Evolutionary conservation across 441 rosid genomes (phyloP).

Genomic region (Jatropha multifida): DNA sequence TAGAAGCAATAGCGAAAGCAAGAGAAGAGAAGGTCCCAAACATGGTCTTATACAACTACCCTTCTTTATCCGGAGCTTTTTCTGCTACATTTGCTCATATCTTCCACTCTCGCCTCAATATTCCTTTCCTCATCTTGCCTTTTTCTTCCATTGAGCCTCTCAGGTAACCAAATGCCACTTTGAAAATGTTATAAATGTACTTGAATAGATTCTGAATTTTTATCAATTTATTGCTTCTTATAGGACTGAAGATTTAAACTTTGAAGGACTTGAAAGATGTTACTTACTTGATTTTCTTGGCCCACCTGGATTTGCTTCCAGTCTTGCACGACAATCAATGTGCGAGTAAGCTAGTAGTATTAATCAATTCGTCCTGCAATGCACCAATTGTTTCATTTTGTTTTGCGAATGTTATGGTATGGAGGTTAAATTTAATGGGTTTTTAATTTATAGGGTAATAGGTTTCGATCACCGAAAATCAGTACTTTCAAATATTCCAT

Average conservation of each 20-base stretch:
- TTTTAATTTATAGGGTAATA: constrained; percentile 43
- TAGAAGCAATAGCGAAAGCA: constrained; percentile 59
- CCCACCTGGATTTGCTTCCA: constrained; percentile 45
- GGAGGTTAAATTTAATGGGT: not conserved
- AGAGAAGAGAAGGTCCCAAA: constrained; percentile 54
- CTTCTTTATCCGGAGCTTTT: constrained; percentile 81
- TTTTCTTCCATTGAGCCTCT: constrained; percentile 71
- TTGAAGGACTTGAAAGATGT: constrained; percentile 59
- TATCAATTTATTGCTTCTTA: constrained; percentile 3
- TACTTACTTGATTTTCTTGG: constrained; percentile 72
- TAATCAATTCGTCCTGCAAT: not conserved
- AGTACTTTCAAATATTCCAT: constrained; percentile 29
- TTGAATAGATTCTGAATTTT: not conserved
- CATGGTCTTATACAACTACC: constrained; percentile 66
- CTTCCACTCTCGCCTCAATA: constrained; percentile 56
- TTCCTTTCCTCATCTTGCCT: constrained; percentile 65
- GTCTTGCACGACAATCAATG: constrained; percentile 29
- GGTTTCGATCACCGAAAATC: constrained; percentile 78
- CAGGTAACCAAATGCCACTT: constrained; percentile 28
- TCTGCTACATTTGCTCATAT: constrained; percentile 74
- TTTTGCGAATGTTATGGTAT: not conserved
- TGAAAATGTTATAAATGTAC: too few species aligned
- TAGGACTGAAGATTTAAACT: constrained; percentile 58
- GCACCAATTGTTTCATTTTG: not conserved
- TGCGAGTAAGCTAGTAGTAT: constrained; percentile 55